A percentile compares a stretch with the other conserved stretches of the same genome.
phyloP scores from a whole-genome alignment of 1,284 basidiomycete genomes.

The Apiotrichum gamsii region DNA sequence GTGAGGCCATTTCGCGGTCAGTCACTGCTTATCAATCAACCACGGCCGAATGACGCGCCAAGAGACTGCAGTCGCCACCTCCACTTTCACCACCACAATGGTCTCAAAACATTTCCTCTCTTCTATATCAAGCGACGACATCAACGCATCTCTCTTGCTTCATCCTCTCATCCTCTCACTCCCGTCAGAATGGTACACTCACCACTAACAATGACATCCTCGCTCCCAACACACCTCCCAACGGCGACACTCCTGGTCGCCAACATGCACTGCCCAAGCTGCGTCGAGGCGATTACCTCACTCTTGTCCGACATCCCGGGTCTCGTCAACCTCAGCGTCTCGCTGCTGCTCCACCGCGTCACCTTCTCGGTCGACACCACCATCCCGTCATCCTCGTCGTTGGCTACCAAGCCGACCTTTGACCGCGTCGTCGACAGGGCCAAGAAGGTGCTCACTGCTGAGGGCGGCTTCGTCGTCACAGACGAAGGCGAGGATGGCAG shows the following conservation, averaged over 20 bases:
- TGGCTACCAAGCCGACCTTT: slow-evolving; percentile 4
- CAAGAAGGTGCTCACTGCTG: slow-evolving; percentile 17
- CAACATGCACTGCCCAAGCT: slow-evolving; percentile 49
- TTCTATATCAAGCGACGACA: no score
- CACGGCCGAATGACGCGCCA: no score
- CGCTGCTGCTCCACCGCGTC: slow-evolving; percentile 40
- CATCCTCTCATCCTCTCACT: not conserved
- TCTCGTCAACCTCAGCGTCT: slow-evolving; percentile 33
- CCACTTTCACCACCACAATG: no score
- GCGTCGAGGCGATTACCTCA: slow-evolving; percentile 40
- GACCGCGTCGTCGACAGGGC: slow-evolving; percentile 22
- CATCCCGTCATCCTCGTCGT: slow-evolving; percentile 7
- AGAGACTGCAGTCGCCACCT: no score
- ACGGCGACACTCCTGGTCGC: slow-evolving; percentile 28
- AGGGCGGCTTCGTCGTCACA: slow-evolving; percentile 37
- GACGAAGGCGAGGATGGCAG: slow-evolving; percentile 7
- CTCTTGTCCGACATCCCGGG: slow-evolving; percentile 30
- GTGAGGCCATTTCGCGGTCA: not conserved
- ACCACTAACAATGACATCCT: slow-evolving; percentile 5
- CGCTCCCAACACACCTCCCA: slow-evolving; percentile 17
- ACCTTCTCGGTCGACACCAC: slow-evolving; percentile 27
- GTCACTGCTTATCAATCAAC: not conserved
- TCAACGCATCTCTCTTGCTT: not conserved
- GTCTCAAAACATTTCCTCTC: no score
- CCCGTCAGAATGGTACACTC: not conserved